Percentiles rank a stretch among this genome's conserved stretches.
Evolutionary conservation across 2,329 filamentous ascomycete species (phyloP).

Genomic region (Thielaviopsis musarum): DNA sequence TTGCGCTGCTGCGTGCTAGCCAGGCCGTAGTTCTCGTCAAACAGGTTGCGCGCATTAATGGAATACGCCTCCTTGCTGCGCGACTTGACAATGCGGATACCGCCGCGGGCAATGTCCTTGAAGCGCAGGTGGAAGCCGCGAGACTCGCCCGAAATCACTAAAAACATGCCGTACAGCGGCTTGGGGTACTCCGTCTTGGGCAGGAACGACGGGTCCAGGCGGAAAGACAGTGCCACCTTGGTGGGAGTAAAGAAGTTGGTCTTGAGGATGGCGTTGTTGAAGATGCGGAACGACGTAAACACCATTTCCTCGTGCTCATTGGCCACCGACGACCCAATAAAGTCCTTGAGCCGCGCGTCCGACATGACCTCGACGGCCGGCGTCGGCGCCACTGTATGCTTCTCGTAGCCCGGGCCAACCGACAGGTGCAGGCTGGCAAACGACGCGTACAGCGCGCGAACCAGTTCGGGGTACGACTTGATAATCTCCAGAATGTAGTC

Average conservation of each 20-base stretch:
- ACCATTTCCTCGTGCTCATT: conserved; percentile 98
- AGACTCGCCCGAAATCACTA: conserved; percentile 92
- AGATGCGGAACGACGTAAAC: conserved; percentile 89
- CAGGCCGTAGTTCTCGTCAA: conserved; percentile 97
- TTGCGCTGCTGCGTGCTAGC: conserved; percentile 98
- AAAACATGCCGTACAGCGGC: conserved; percentile 93
- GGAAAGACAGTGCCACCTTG: conserved; percentile 95
- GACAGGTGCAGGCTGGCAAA: conserved; percentile 75
- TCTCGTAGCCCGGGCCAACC: conserved; percentile 33
- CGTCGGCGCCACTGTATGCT: conserved; percentile 32
- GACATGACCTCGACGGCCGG: conserved; percentile 53
- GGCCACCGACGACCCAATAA: conserved; percentile 58
- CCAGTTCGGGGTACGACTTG: conserved; percentile 69
- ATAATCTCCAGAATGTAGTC: conserved; percentile 98
- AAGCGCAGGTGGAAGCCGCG: conserved; percentile 95
- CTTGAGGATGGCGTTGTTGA: conserved; percentile 87
- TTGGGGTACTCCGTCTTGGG: conserved; percentile 86
- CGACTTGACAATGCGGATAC: conserved; percentile 97
- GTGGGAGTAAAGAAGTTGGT: conserved; percentile 97
- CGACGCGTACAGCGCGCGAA: conserved; percentile 74
- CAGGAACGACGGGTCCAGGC: conserved; percentile 75
- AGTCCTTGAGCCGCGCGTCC: conserved; percentile 54
- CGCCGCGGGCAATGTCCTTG: conserved; percentile 88
- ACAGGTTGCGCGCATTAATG: conserved; percentile 91
- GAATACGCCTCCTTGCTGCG: conserved; percentile 88